Evolutionary conservation across 352 stramenopile genomes (phyloP), one percentile per base, ranked within the genome.

Genomic region (Phytophthora melonis): DNA sequence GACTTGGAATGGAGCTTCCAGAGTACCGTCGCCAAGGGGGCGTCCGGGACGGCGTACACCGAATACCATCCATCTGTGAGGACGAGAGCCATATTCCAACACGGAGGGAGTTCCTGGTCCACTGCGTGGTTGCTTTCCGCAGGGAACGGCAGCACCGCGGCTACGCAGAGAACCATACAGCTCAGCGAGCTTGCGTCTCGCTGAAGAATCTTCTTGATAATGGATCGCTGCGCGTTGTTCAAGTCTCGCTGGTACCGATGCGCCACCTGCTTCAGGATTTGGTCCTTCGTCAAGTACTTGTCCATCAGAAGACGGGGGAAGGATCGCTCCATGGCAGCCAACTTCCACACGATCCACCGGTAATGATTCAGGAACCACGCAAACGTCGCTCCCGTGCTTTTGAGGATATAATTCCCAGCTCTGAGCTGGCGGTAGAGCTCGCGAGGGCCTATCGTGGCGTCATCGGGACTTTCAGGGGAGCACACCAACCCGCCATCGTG

Each of bases 41-140:
- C 45, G 60, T 92, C 86, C 45, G 86, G 84, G 13, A 92, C 70
- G 23, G 75, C 84, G 39, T 92, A 90, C 5, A 92, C 70, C 27
- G 74, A 83, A 70, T 94, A 91, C 87, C 87, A 92, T 23, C 87
- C 87, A 72, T 94, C 87, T 1, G 84, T 93, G 13, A 94, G 67
- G 32, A 94, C 86, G 18, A 90, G 63, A 8, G 82, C 77, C 58
- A 92, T 54, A 30, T 89, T 89, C 81, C 81, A 91, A 49, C 80
- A 78, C 3, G 81, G 62, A 8, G 82, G 83, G n/a, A 82, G 73
- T 52, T 81, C 75, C 50, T 82, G 69, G 27, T 89, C 80, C 3
- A 79, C 39, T 11, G 73, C 43, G 7, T 70, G 60, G 10, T 80
- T 74, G 59, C 49, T 67, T 55, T 70, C 45, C 16, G 60, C 45